Base-by-base conservation (phyloP, 345 rosid species). In the Camelina hispida region DNA sequence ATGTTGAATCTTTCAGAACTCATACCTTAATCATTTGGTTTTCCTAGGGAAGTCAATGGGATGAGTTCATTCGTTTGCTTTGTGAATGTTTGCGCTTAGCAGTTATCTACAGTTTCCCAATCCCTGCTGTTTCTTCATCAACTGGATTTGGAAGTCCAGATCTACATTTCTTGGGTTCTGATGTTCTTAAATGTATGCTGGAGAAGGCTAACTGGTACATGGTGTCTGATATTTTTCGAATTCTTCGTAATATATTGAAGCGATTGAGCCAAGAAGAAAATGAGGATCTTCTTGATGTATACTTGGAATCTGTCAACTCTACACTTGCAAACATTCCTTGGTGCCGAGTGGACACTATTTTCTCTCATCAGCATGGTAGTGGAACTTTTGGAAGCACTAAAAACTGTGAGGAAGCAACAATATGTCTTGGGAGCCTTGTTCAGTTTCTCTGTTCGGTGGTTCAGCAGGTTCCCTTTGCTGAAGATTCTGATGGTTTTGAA, bases 361-460 rank as follows among this genome's bases (percentile, higher is more conserved):
- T 52, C 9, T 73, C 67, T 59, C 47, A 57, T 70, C 86, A 60
- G 69, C 64, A 71, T 74, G 28, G 68, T 46, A 57, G 20, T 62
- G 78, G 37, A 67, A 43, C 60, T 68, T 28, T 60, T 0, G 63
- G 66, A 79, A 57, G 74, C 52, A 40, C 54, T 54, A 66, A 58
- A 38, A 63, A 32, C 28, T 65, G 80, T 58, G 84, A 72, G 71
- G 77, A 68, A 13, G 76, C 50, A 56, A 57, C 75, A 64, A 17
- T 84, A 50, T 85, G 90, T 83, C 78, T 88, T 38, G 96, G 93
- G 77, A 83, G 37, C 72, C 84, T 91, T 76, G 66, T 87, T 72
- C 95, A 91, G 83, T 80, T 91, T 20, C 83, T 94, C 12, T 87
- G 89, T 83, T 88, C 98, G 11, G 54, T 86, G 76, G 85, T 85